These are phyloP conservation scores for Nitzschia inconspicua DNA, from an alignment of 108 stramenopile genomes.

Conservation along the genomic window DNA sequence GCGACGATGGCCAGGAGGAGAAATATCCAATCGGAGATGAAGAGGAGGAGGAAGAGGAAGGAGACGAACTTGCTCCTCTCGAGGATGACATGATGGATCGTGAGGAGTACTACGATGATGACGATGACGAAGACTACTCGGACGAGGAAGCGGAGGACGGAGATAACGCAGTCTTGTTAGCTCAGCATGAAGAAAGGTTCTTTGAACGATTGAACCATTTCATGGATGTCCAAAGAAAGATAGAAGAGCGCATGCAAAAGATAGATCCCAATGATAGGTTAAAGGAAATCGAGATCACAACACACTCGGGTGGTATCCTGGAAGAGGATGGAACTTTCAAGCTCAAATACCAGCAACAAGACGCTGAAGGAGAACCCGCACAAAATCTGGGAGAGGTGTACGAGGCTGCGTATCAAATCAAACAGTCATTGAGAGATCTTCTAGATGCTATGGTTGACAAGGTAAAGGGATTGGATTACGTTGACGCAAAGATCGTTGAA, in stretches of 20 bases:
- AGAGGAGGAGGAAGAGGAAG: constrained; percentile 13
- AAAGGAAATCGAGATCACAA: constrained; percentile 24
- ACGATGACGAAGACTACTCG: constrained; percentile 16
- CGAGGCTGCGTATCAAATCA: constrained; percentile 41
- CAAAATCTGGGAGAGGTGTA: constrained; percentile 36
- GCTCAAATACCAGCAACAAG: constrained; percentile 32
- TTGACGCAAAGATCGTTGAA: constrained; percentile 34
- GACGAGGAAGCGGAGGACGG: constrained; percentile 23
- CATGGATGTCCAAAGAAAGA: constrained; percentile 35
- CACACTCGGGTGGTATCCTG: constrained; percentile 27
- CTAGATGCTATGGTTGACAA: constrained; percentile 37
- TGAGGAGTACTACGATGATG: neutral
- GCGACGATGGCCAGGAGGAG: neutral
- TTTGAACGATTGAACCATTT: constrained; percentile 37
- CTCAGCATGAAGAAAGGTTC: constrained; percentile 32
- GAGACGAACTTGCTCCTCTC: neutral
- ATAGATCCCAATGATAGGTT: constrained; percentile 23
- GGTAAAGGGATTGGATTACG: constrained; percentile 40
- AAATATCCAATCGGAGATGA: neutral
- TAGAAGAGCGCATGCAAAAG: constrained; percentile 33
- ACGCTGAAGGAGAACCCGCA: constrained; percentile 34
- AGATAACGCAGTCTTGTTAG: constrained; percentile 18
- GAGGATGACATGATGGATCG: constrained; percentile 15
- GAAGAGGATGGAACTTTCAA: constrained; percentile 26
- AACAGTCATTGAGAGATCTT: constrained; percentile 30